A percentile compares a stretch with the other conserved stretches of the same genome.
Evolutionary conservation across 352 stramenopile species (phyloP).

Genomic region (Blastocystis sp.): DNA sequence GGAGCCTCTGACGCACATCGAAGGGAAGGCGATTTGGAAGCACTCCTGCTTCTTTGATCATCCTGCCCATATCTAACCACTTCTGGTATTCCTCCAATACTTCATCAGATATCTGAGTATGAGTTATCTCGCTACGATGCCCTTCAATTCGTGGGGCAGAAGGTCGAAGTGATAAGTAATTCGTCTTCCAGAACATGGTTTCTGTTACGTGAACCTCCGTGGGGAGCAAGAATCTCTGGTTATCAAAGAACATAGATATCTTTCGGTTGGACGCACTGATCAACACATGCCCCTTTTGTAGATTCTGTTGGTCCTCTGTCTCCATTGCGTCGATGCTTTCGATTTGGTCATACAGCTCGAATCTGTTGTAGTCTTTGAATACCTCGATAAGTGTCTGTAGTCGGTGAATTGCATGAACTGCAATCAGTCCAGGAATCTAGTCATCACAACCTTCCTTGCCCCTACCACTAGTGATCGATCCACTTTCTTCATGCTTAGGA

Average conservation of each 20-base stretch:
- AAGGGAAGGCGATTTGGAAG: neutral
- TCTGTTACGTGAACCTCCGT: neutral
- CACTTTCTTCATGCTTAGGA: neutral
- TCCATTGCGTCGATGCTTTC: neutral
- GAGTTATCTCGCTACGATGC: neutral
- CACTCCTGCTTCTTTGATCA: neutral
- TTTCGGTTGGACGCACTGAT: neutral
- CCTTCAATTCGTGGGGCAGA: neutral
- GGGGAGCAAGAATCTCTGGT: neutral
- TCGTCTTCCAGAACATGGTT: neutral
- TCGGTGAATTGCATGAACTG: neutral
- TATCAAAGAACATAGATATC: neutral
- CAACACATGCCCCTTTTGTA: neutral
- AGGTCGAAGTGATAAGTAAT: too few species aligned
- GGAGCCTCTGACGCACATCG: neutral
- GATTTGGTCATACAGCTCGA: neutral
- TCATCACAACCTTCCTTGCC: neutral
- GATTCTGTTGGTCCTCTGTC: neutral
- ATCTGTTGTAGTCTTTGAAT: neutral
- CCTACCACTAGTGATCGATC: neutral
- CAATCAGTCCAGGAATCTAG: conserved; percentile 32
- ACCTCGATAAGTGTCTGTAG: conserved; percentile 27
- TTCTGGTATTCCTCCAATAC: neutral
- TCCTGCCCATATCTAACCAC: neutral
- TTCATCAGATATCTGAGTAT: neutral